Evolutionary conservation across 192 early-diverging fungal genomes (phyloP).

Genomic region (Dimargaris verticillata): DNA sequence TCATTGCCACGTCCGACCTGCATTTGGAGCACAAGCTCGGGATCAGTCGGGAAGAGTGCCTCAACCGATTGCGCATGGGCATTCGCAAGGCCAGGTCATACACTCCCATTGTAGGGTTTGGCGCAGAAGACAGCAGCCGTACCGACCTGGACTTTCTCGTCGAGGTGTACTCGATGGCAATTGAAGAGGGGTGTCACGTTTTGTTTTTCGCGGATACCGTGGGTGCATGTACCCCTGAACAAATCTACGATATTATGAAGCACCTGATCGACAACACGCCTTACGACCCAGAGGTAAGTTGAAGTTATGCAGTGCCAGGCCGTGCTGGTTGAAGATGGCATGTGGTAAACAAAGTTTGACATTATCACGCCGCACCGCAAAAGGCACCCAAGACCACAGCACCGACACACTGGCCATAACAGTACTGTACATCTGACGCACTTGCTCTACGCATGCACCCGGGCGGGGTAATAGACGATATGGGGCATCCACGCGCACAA

Average conservation of each 20-base stretch:
- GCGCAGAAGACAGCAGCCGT: constrained; percentile 83
- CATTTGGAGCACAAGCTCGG: constrained; percentile 89
- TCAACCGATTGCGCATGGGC: constrained; percentile 57
- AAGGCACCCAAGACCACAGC: too few species aligned
- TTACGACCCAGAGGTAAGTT: too few species aligned
- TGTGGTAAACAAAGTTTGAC: too few species aligned
- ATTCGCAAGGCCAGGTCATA: constrained; percentile 63
- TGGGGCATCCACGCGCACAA: constrained; percentile 96
- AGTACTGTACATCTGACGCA: too few species aligned
- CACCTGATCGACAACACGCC: constrained; percentile 52
- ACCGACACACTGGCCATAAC: too few species aligned
- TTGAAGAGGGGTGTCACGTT: constrained; percentile 80
- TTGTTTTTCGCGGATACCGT: constrained; percentile 95
- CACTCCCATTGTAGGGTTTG: constrained; percentile 80
- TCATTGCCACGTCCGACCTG: constrained; percentile 92
- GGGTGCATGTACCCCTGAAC: constrained; percentile 79
- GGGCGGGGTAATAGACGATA: constrained; percentile 35
- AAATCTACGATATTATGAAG: constrained; percentile 79
- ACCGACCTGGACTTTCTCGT: constrained; percentile 76
- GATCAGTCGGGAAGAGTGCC: constrained; percentile 73
- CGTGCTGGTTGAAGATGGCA: too few species aligned
- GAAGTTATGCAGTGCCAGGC: too few species aligned
- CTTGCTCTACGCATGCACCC: constrained; percentile 12
- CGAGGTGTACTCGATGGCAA: constrained; percentile 59
- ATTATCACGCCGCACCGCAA: too few species aligned